Evolutionary conservation across 2,329 filamentous ascomycete genomes (phyloP).

Genomic region (Pseudopyricularia javanii): DNA sequence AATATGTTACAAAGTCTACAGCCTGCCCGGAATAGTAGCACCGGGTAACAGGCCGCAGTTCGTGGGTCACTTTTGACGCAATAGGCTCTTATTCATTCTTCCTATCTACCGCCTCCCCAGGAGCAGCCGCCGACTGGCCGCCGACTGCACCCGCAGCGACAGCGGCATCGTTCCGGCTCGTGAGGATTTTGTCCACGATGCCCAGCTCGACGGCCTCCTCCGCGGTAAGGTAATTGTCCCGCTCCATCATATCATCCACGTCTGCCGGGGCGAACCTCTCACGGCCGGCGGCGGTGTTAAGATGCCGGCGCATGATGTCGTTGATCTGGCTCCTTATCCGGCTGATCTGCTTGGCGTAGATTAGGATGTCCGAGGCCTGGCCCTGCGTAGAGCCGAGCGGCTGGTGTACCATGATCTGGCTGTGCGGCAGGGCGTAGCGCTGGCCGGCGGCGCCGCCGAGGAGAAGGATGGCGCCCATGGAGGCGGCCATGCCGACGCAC

Average conservation of each 20-base stretch:
- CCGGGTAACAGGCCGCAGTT: too few species aligned
- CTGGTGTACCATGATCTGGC: constrained; percentile 94
- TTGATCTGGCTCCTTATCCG: constrained; percentile 77
- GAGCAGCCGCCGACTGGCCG: constrained; percentile 10
- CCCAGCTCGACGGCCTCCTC: constrained; percentile 81
- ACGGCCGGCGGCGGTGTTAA: constrained; percentile 63
- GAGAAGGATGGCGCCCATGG: constrained; percentile 84
- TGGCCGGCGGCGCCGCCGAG: constrained; percentile 77
- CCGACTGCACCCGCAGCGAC: constrained; percentile 20
- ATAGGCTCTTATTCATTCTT: background rate
- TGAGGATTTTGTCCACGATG: constrained; percentile 81
- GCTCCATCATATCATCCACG: constrained; percentile 91
- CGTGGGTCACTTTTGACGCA: background rate
- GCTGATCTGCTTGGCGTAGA: constrained; percentile 95
- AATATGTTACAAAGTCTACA: too few species aligned
- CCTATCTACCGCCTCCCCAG: constrained; percentile 2
- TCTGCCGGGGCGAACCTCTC: constrained; percentile 71
- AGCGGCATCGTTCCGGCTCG: constrained; percentile 32
- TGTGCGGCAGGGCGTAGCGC: constrained; percentile 83
- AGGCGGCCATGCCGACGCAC: constrained; percentile 86
- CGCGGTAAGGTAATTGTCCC: constrained; percentile 87
- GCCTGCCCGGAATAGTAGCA: too few species aligned
- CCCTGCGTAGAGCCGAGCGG: constrained; percentile 63
- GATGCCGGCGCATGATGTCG: constrained; percentile 74
- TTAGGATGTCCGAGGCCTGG: constrained; percentile 72